These are phyloP conservation scores for Trypanosoma platydactyli DNA, from an alignment of 208 protist genomes.

Conservation along the genomic window DNA sequence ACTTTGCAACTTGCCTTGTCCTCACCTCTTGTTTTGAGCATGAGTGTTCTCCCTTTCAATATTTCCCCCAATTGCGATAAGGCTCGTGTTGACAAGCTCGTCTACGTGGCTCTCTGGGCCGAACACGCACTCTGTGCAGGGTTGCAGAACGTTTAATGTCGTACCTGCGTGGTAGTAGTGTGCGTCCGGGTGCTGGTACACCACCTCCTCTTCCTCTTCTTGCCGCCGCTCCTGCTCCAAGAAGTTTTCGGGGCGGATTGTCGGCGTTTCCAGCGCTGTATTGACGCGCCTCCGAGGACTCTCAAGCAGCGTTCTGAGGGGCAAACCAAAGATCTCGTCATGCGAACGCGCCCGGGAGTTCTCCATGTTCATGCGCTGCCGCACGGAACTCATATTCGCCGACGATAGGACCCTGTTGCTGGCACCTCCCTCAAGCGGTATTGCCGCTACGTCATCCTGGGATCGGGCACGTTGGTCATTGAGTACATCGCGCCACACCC, in stretches of 20 bases:
- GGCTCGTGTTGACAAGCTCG: slow-evolving; percentile 42
- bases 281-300: slow-evolving; percentile 21
- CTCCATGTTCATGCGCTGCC: slow-evolving; percentile 36
- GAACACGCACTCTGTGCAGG: not conserved
- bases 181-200: slow-evolving; percentile 41
- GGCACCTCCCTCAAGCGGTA: slow-evolving; percentile 59
- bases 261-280: not conserved
- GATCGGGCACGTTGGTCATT: slow-evolving; percentile 32
- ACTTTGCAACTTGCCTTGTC: not conserved
- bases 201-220: slow-evolving; percentile 13
- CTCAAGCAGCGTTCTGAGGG: slow-evolving; percentile 35
- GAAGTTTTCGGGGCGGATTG: not conserved
- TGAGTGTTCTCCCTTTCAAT: not conserved
- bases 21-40: not conserved
- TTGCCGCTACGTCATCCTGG: slow-evolving; percentile 41
- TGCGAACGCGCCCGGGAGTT: slow-evolving; percentile 18
- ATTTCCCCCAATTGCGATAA: slow-evolving; percentile 32
- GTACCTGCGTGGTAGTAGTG: slow-evolving; percentile 45
- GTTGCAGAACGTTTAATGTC: not conserved
- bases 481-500: slow-evolving; percentile 58
- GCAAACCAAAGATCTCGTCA: slow-evolving; percentile 54
- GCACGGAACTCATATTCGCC: slow-evolving; percentile 34
- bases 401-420: slow-evolving; percentile 29
- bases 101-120: slow-evolving; percentile 32
- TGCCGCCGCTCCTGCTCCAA: not conserved